Base-by-base conservation (phyloP, 2,329 filamentous ascomycete species). In the Pseudonectria foliicola region DNA sequence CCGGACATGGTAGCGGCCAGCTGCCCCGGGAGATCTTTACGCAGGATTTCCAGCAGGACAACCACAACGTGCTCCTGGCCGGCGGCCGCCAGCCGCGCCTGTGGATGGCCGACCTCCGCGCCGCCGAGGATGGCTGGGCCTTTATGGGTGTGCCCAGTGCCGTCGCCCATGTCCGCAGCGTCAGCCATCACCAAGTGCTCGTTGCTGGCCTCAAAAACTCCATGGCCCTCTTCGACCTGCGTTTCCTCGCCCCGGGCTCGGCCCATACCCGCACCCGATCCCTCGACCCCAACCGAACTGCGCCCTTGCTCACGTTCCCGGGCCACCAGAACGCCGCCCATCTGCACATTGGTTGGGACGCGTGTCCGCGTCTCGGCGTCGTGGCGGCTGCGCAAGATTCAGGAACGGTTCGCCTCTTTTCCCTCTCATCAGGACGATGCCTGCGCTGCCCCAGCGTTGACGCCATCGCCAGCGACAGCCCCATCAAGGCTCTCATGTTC, bases 151-250 rank as follows among this genome's bases (percentile, higher is more conserved):
- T 68, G 35, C 46, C 52, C 6, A 66, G 62, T 33, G 47, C 66
- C 13, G 62, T 75, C 31, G 62, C 71, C 0, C 71, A 75, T 38
- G 52, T 80, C 23, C 63, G 63, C 24, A 64, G 68, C 34, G 46
- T 77, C 2, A 65, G 67, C 31, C 53, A 57, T 7, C 56, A 75
- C 44, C 67, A 71, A 29, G 57, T 79, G 13, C 57, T 81, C 3
- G 69, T 70, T 4, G 67, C 73, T 0, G 74, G 75, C 1, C 55
- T 76, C 2, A 47, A 56, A 23, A 64, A 62, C 48, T 60, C 49
- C 34, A 70, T 81, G 59, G 61, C 62, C 2, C 55, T 79, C 5
- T 81, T 77, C 46, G 77, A 82, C 42, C 41, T 73, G 23, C 73
- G 77, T 2, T 75, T 64, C 43, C 33, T 48, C 14, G 36, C 29